These are phyloP conservation scores for Cladosporium cucumerinum DNA, from an alignment of 2,329 filamentous ascomycete species.

Conservation along the genomic window DNA sequence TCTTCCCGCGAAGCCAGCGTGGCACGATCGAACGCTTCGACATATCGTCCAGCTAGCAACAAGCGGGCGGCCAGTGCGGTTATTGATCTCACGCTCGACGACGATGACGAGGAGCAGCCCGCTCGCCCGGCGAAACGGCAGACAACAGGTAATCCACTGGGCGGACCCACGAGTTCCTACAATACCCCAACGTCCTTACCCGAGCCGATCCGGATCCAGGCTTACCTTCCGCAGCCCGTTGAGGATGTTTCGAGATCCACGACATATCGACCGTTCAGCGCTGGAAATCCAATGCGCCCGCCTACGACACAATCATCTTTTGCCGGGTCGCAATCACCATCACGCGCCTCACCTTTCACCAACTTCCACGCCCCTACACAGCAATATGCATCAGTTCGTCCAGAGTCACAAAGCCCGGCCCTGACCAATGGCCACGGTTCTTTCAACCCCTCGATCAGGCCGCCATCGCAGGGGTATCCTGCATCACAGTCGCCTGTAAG, in stretches of 20 bases:
- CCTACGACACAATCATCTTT: slow-evolving; percentile 3
- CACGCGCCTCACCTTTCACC: slow-evolving; percentile 9
- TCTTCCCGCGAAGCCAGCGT: slow-evolving; percentile 44
- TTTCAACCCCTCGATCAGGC: slow-evolving; percentile 1
- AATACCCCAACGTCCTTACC: slow-evolving; percentile 14
- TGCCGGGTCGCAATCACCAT: slow-evolving; percentile 11
- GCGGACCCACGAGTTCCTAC: slow-evolving; percentile 15
- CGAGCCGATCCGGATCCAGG: slow-evolving; percentile 10
- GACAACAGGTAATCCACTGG: slow-evolving; percentile 21
- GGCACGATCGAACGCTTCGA: slow-evolving; percentile 32
- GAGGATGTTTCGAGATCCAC: not conserved
- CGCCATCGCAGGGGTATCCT: not conserved
- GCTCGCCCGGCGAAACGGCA: slow-evolving; percentile 33
- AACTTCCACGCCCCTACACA: not conserved
- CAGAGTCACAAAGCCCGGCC: slow-evolving; percentile 3
- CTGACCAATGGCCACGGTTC: slow-evolving; percentile 1
- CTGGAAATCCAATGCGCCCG: slow-evolving; percentile 9
- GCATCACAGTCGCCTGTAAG: slow-evolving; percentile 6
- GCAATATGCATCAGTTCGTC: not conserved
- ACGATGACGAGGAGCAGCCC: slow-evolving; percentile 43
- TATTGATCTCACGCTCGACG: slow-evolving; percentile 49
- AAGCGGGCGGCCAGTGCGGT: slow-evolving; percentile 41
- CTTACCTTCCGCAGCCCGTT: slow-evolving; percentile 15
- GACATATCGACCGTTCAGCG: slow-evolving; percentile 8
- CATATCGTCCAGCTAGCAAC: slow-evolving; percentile 37